Base-by-base conservation (phyloP, 2,329 filamentous ascomycete genomes). In the Colletotrichum sp. region DNA sequence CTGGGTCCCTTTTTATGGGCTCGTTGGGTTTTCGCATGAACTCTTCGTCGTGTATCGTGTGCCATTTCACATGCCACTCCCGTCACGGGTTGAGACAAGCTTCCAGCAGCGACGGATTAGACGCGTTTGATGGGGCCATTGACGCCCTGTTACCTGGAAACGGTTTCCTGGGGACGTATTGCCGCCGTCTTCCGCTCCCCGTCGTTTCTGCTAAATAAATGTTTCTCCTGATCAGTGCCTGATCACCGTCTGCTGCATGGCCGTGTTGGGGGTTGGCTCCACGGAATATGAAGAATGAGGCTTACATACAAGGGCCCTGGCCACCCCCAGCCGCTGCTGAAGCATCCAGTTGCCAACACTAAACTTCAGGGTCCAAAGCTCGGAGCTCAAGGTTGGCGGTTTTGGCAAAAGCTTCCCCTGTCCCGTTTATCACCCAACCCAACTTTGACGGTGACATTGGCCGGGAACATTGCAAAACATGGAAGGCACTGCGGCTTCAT, bases 281-380 rank as follows among this genome's bases (percentile, higher is more conserved):
- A 63, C 36, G 65, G 48, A 59, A 28, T 43, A 13, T 70, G 70
- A 71, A 72, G 73, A 75, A 75, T 73, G 69, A 75, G 73, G 73
- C 73, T 72, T 75, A 67, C 73, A 28, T 67, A 21, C 73, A 55
- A 63, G 73, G 73, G 26, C 60, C 73, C 73, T 43, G 39, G 24
- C 63, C 30, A 72, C 4, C 55, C 73, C 73, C 26, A 63, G 73
- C 55, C 60, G 28, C 36, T 60, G 59, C 12, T 30, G 32, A 21
- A 63, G 67, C 69, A 52, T 34, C 39, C 32, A 61, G 48, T 48
- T 26, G 30, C 24, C 34, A 72, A 67, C n/a, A 48, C 52, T 55
- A 28, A 69, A 30, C 13, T 64, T 64, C 63, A 66, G 63, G 63
- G 63, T 66, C 63, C 39, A 66, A 24, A 43, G 55, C 26, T 9